Conservation (phyloP, 805 yeast species). For the Saccharomycopsis lassenensis region DNA sequence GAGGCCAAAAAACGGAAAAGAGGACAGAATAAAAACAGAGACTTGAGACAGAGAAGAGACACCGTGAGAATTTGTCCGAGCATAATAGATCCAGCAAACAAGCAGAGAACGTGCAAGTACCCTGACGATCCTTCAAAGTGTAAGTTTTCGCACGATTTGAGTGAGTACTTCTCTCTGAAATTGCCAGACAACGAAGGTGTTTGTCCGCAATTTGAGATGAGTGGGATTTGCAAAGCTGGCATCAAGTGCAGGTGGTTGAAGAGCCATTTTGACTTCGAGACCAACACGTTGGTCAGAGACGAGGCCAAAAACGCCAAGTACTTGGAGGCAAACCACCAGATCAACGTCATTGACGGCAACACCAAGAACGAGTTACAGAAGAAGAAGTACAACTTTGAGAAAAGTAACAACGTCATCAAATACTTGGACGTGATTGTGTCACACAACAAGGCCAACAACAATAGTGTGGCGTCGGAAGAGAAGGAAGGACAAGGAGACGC, state of each 20-base stretch:
- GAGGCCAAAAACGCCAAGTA: constrained; percentile 28
- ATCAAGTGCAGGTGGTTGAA: constrained; percentile 84
- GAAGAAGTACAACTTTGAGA: constrained; percentile 40
- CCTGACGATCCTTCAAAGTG: constrained; percentile 60
- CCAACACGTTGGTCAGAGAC: constrained; percentile 35
- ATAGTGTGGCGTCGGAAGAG: constrained; percentile 21
- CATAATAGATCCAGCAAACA: constrained; percentile 42
- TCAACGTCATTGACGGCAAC: constrained; percentile 45
- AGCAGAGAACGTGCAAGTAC: constrained; percentile 38
- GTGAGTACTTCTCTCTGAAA: constrained; percentile 51
- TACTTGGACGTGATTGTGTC: constrained; percentile 54
- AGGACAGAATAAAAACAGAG: constrained; percentile 82
- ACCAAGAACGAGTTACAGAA: constrained; percentile 26
- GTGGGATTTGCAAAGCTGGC: constrained; percentile 91
- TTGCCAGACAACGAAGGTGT: constrained; percentile 53
- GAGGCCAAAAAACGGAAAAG: constrained; percentile 39
- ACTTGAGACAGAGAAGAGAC: constrained; percentile 58
- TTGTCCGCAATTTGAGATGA: constrained; percentile 75
- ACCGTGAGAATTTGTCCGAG: constrained; percentile 54
- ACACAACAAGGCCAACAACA: constrained; percentile 25
- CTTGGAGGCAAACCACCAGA: constrained; percentile 38
- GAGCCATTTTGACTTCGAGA: constrained; percentile 48
- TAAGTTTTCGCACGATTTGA: constrained; percentile 66
- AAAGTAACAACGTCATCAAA: constrained; percentile 46
- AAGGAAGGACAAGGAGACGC: constrained; percentile 28